phyloP scores from a whole-genome alignment of 2,329 filamentous ascomycete species.

The Calonectria leucothoes region DNA sequence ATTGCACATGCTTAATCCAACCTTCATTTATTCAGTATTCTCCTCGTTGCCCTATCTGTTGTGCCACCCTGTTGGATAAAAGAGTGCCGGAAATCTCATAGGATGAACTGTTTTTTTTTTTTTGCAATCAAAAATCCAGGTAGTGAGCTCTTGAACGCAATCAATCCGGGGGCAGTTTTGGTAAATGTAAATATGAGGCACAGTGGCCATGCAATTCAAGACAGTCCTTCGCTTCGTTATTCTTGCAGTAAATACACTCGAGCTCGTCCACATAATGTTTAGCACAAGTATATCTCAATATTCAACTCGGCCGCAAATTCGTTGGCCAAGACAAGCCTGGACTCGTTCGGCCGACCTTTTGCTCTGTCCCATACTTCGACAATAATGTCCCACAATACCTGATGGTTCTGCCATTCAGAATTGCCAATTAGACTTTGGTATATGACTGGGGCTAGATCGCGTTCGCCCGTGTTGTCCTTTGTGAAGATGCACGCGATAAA shows the following conservation, averaged over 20 bases:
- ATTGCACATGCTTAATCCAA: neutral
- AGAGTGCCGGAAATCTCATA: neutral
- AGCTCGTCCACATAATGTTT: neutral
- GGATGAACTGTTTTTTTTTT: too few relatives aligned
- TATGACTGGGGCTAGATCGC: neutral
- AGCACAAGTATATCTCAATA: slow-evolving; percentile 17
- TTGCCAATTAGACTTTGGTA: slow-evolving; percentile 15
- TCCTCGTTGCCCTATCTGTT: too few relatives aligned
- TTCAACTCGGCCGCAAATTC: slow-evolving; percentile 13
- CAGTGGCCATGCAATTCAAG: too few relatives aligned
- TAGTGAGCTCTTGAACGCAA: too few relatives aligned
- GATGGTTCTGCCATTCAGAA: slow-evolving; percentile 3
- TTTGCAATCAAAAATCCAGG: too few relatives aligned
- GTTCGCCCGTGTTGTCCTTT: neutral
- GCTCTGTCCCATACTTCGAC: slow-evolving; percentile 13
- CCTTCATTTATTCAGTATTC: neutral
- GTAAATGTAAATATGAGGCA: too few relatives aligned
- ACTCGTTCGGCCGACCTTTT: neutral
- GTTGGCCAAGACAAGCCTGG: neutral
- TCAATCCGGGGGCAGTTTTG: too few relatives aligned
- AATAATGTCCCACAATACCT: slow-evolving; percentile 14
- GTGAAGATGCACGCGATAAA: slow-evolving; percentile 14
- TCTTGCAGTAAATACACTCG: neutral
- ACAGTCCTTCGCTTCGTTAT: neutral
- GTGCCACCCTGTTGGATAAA: neutral